Conservation (phyloP, 2,329 filamentous ascomycete species). For the Macrophomina tecta region DNA sequence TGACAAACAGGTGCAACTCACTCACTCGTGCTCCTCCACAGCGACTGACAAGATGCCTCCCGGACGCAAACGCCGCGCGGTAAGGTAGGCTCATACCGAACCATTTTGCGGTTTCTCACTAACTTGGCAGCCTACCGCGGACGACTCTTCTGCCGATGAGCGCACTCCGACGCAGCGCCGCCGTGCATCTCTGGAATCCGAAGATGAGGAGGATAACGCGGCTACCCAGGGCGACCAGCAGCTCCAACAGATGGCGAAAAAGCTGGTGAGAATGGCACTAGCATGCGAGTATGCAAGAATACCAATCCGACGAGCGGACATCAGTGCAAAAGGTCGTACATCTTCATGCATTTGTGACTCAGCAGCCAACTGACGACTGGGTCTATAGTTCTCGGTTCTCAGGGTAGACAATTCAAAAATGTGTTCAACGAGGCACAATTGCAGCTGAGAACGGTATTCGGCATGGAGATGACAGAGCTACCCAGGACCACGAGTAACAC, state of each 20-base stretch:
- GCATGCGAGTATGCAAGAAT: conserved; percentile 65
- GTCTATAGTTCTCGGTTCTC: conserved; percentile 68
- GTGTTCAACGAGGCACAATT: conserved; percentile 80
- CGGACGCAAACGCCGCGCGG: conserved; percentile 29
- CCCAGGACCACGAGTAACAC: conserved; percentile 82
- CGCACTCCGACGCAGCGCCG: conserved; percentile 21
- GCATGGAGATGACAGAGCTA: conserved; percentile 90
- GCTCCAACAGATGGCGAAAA: conserved; percentile 59
- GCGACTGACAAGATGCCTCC: conserved; percentile 25
- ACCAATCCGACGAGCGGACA: conserved; percentile 64
- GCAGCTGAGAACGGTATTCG: conserved; percentile 74
- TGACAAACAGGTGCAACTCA: not conserved
- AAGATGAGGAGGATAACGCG: conserved; percentile 13
- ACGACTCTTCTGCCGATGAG: conserved; percentile 11
- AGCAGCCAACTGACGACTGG: not conserved
- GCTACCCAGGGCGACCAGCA: conserved; percentile 9
- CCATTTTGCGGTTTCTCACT: not conserved
- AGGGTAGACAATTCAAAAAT: conserved; percentile 72
- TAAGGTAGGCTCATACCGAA: conserved; percentile 2
- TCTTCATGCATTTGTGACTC: not conserved
- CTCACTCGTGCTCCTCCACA: not conserved
- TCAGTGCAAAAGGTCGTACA: conserved; percentile 57
- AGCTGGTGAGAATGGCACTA: conserved; percentile 66
- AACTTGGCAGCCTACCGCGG: conserved; percentile 8
- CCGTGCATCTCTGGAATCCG: conserved; percentile 18